These are phyloP conservation scores for Parachlorella kessleri DNA, from an alignment of 139 green algal genomes.

Conservation along the genomic window DNA sequence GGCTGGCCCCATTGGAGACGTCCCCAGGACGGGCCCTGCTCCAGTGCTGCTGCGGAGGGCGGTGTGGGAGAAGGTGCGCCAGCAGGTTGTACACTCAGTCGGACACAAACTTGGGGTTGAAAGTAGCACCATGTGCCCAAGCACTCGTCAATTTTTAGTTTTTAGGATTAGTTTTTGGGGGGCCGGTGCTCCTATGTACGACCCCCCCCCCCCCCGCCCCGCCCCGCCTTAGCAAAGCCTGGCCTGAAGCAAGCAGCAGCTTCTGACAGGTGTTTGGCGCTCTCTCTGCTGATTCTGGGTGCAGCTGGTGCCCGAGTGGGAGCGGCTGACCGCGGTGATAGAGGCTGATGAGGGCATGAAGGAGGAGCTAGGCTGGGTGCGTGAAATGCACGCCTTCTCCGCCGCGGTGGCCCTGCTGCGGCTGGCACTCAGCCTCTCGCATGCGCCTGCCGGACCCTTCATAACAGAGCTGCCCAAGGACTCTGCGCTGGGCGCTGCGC, in stretches of 20 bases:
- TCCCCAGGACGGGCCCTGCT: slow-evolving; percentile 65
- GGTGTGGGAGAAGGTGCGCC: slow-evolving; percentile 54
- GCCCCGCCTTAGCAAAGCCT: too few relatives aligned
- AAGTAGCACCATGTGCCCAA: too few relatives aligned
- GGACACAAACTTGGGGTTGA: too few relatives aligned
- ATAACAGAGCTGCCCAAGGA: slow-evolving; percentile 90
- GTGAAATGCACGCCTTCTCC: slow-evolving; percentile 92
- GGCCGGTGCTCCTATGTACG: too few relatives aligned
- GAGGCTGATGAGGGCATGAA: slow-evolving; percentile 66
- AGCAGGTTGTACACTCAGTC: too few relatives aligned
- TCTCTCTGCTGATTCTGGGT: background rate
- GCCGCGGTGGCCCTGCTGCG: slow-evolving; percentile 43
- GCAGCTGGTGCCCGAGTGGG: slow-evolving; percentile 75
- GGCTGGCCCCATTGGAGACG: background rate
- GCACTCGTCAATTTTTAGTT: too few relatives aligned
- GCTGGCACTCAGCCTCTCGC: too few relatives aligned
- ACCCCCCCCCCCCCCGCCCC: too few relatives aligned
- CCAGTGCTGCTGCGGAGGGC: slow-evolving; percentile 65
- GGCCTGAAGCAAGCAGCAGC: too few relatives aligned
- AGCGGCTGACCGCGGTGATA: slow-evolving; percentile 73
- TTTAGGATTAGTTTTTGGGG: too few relatives aligned
- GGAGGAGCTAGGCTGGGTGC: slow-evolving; percentile 77
- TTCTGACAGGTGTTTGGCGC: too few relatives aligned
- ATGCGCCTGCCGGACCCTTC: slow-evolving; percentile 42
- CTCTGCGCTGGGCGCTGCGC: slow-evolving; percentile 58